Percentiles rank a stretch among this genome's conserved stretches.
These are phyloP conservation scores for Oryza meridionalis DNA, from an alignment of 176 grass and related monocot genomes.

Conservation along the genomic window DNA sequence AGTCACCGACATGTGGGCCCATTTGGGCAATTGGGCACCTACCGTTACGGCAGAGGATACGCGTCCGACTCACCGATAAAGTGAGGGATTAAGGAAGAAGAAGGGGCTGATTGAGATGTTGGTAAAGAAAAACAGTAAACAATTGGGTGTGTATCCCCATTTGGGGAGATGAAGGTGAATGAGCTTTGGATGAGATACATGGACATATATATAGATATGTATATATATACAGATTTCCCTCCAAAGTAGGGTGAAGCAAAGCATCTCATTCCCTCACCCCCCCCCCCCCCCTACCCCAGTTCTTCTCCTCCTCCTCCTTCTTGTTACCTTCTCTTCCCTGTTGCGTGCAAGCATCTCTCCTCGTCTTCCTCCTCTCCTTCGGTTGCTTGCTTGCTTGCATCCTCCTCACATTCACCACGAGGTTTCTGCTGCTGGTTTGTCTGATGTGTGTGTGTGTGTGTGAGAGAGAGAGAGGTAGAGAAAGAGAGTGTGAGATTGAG, in stretches of 20 bases:
- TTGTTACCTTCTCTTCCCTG: slow-evolving; percentile 27
- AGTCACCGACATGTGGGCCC: no score
- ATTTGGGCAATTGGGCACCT: no score
- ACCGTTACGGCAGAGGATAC: no score
- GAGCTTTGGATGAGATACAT: background rate
- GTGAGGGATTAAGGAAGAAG: background rate
- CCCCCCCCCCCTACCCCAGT: background rate
- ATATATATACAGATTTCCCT: slow-evolving; percentile 43
- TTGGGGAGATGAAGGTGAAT: background rate
- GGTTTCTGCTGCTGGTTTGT: background rate
- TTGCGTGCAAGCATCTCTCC: slow-evolving; percentile 68
- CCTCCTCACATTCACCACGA: background rate
- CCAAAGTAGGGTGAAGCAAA: slow-evolving; percentile 69
- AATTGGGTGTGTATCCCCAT: slow-evolving; percentile 12
- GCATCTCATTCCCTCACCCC: slow-evolving; percentile 63
- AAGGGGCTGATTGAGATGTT: background rate
- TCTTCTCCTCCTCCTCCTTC: background rate
- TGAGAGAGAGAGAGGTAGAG: no score
- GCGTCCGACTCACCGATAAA: background rate
- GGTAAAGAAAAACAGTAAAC: background rate
- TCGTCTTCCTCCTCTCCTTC: background rate
- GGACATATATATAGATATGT: background rate
- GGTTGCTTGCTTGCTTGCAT: background rate
- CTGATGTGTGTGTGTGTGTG: background rate
- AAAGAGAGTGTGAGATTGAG: background rate